A percentile compares a stretch with the other conserved stretches of the same genome.
Evolutionary conservation across 805 yeast species (phyloP).

Genomic region (Candida schatavii): DNA sequence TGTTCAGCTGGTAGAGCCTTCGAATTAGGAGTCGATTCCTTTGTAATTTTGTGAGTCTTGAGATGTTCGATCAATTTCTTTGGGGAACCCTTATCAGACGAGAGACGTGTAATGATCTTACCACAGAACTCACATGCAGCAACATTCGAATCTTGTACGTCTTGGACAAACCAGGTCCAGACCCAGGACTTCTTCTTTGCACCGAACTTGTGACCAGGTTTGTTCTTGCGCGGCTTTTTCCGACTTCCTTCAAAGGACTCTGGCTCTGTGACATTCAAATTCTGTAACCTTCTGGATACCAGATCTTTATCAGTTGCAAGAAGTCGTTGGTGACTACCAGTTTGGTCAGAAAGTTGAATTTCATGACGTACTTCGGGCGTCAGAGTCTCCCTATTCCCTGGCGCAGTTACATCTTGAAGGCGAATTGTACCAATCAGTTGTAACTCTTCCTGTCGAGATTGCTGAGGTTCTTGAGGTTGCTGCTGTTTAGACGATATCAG

Average conservation of each 20-base stretch:
- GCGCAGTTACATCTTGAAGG: no score
- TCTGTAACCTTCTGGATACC: no score
- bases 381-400: no score
- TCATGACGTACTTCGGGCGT: no score
- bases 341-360: background rate
- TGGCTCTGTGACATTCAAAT: no score
- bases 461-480: no score
- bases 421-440: no score
- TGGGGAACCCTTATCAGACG: slow-evolving; percentile 57
- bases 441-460: no score
- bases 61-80: slow-evolving; percentile 57
- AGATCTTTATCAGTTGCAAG: no score
- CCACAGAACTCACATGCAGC: slow-evolving; percentile 58
- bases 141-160: slow-evolving; percentile 41
- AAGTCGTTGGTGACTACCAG: background rate
- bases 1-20: no score
- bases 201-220: slow-evolving; percentile 57
- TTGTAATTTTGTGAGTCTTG: slow-evolving; percentile 49
- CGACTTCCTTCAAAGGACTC: slow-evolving; percentile 2
- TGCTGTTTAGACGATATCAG: no score
- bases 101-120: slow-evolving; percentile 44
- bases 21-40: no score
- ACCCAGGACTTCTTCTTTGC: slow-evolving; percentile 64
- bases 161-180: slow-evolving; percentile 61
- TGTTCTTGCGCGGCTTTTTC: slow-evolving; percentile 36